Percentiles rank a stretch among this genome's conserved stretches.
These are phyloP conservation scores for Brasilioporus rufonigricans DNA, from an alignment of 768 basidiomycete species.

Conservation along the genomic window DNA sequence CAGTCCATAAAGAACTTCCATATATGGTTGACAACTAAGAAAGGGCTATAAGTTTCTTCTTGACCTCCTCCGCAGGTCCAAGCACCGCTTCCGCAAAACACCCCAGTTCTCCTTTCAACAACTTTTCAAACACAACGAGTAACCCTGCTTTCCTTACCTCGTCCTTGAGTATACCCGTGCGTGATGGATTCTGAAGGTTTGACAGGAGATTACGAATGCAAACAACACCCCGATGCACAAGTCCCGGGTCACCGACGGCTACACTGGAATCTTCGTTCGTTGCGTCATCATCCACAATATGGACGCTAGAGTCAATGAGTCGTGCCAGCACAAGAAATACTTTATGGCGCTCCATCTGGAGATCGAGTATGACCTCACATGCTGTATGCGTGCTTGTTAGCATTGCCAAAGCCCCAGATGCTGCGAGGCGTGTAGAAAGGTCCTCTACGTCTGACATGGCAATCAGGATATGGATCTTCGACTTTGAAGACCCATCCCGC, in stretches of 20 bases:
- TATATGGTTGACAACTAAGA: not conserved
- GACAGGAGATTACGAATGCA: slow-evolving; percentile 64
- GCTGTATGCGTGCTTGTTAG: slow-evolving; percentile 61
- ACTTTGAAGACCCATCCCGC: slow-evolving; percentile 33
- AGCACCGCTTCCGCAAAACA: slow-evolving; percentile 39
- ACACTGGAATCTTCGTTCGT: slow-evolving; percentile 36
- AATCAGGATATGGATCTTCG: slow-evolving; percentile 77
- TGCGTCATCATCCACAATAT: slow-evolving; percentile 32
- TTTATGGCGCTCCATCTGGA: slow-evolving; percentile 64
- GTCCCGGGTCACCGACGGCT: slow-evolving; percentile 45
- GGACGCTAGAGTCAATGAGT: slow-evolving; percentile 59
- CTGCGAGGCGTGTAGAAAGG: slow-evolving; percentile 79
- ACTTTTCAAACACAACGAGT: slow-evolving; percentile 46
- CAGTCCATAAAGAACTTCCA: not conserved
- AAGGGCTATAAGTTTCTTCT: slow-evolving; percentile 40
- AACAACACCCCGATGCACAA: slow-evolving; percentile 78
- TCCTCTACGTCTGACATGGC: slow-evolving; percentile 89
- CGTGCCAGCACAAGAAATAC: slow-evolving; percentile 65
- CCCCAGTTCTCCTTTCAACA: slow-evolving; percentile 44
- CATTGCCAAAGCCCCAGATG: slow-evolving; percentile 85
- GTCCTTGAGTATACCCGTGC: slow-evolving; percentile 43
- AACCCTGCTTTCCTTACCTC: slow-evolving; percentile 56
- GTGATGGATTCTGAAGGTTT: slow-evolving; percentile 40
- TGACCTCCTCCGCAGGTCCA: slow-evolving; percentile 48
- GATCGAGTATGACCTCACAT: slow-evolving; percentile 57